Conservation (phyloP, 495 filamentous ascomycete species). For the Apodospora peruviana region DNA sequence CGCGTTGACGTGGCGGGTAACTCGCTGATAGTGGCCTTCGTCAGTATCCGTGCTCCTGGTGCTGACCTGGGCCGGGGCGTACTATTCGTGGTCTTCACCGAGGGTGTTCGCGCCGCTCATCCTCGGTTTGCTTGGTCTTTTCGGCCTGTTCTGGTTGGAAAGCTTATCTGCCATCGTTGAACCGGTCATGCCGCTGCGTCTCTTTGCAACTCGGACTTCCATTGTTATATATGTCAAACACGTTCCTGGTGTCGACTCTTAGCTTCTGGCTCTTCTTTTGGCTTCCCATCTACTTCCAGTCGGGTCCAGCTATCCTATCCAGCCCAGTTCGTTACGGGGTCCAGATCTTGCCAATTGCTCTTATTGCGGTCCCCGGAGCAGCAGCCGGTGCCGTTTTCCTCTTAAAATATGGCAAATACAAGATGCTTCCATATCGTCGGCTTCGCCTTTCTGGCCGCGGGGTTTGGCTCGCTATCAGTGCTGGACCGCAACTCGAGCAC, state of each 20-base stretch:
- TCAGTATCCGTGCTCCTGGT: slow-evolving; percentile 23
- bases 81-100: slow-evolving; percentile 27
- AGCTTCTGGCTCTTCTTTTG: slow-evolving; percentile 37
- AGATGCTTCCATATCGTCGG: slow-evolving; percentile 35
- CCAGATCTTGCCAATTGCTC: slow-evolving; percentile 28
- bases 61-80: slow-evolving; percentile 12
- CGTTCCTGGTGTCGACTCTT: slow-evolving; percentile 21
- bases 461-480: slow-evolving; percentile 37
- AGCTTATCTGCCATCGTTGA: slow-evolving; percentile 11
- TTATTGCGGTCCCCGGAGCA: slow-evolving; percentile 26
- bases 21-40: slow-evolving; percentile 19
- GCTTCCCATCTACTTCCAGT: slow-evolving; percentile 47
- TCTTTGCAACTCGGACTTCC: slow-evolving; percentile 26
- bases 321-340: slow-evolving; percentile 33
- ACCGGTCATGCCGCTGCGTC: slow-evolving; percentile 25
- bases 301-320: slow-evolving; percentile 24
- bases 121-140: slow-evolving; percentile 17
- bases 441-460: slow-evolving; percentile 30
- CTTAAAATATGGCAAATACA: slow-evolving; percentile 36
- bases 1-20: slow-evolving; percentile 29
- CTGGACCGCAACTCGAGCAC: slow-evolving; percentile 11
- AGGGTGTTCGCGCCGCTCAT: slow-evolving; percentile 22
- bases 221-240: slow-evolving; percentile 16
- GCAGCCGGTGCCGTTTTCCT: slow-evolving; percentile 28
- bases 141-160: slow-evolving; percentile 16